Conservation (phyloP, 495 filamentous ascomycete genomes). For the Trypethelium eluteriae region DNA sequence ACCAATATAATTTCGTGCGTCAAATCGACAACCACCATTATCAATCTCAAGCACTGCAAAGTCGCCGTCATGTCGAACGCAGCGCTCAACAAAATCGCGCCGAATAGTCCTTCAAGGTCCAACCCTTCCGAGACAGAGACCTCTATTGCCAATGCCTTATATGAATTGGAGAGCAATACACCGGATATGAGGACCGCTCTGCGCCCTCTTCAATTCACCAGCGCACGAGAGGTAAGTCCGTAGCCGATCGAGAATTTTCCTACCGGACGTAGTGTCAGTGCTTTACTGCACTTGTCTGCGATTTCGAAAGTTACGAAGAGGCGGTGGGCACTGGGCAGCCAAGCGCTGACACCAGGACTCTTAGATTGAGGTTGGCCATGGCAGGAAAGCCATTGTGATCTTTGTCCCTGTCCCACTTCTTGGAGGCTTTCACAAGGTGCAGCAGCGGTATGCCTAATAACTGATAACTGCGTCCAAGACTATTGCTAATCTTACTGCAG, state of each 20-base stretch:
- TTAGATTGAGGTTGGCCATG: conserved; percentile 98
- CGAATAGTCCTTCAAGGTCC: conserved; percentile 87
- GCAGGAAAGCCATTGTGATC: conserved; percentile 99
- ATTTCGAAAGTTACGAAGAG: conserved; percentile 45
- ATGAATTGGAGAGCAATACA: conserved; percentile 96
- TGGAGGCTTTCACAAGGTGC: conserved; percentile 90
- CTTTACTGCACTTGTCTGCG: background rate
- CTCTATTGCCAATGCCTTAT: conserved; percentile 87
- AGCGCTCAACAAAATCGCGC: conserved; percentile 93
- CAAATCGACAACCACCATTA: background rate
- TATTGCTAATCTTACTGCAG: conserved; percentile 40
- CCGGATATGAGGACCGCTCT: conserved; percentile 88
- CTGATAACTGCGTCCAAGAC: too few species aligned
- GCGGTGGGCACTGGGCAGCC: conserved; percentile 44
- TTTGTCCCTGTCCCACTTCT: conserved; percentile 99
- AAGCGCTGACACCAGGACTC: conserved; percentile 64
- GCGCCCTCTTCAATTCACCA: conserved; percentile 92
- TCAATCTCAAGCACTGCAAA: background rate
- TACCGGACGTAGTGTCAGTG: conserved; percentile 8
- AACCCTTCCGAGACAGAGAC: conserved; percentile 93
- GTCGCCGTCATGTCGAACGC: conserved; percentile 44
- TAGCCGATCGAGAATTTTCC: background rate
- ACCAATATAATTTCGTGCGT: background rate
- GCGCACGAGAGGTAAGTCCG: conserved; percentile 86
- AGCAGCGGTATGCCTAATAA: conserved; percentile 76